These are phyloP conservation scores for Yamadazyma siamensis DNA, from an alignment of 1,139 yeast species.

Conservation along the genomic window DNA sequence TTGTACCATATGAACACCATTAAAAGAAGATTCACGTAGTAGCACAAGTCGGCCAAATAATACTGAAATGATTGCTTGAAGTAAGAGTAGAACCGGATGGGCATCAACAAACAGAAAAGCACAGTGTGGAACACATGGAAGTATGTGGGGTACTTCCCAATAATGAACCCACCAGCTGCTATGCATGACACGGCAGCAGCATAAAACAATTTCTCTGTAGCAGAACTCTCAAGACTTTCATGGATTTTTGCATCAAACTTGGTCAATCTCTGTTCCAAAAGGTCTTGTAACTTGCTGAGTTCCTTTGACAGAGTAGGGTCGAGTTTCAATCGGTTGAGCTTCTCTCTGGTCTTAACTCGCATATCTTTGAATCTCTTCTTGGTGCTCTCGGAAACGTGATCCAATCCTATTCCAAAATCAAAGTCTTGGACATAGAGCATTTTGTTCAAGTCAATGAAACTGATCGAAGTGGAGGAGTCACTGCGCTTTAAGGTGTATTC, in stretches of 20 bases:
- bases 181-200: constrained; percentile 68
- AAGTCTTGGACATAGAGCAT: constrained; percentile 39
- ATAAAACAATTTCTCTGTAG: constrained; percentile 79
- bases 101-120: constrained; percentile 65
- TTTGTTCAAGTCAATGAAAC: constrained; percentile 37
- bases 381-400: constrained; percentile 35
- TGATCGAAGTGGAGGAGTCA: constrained; percentile 33
- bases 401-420: constrained; percentile 43
- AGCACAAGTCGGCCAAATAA: constrained; percentile 90
- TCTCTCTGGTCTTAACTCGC: constrained; percentile 34
- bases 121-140: constrained; percentile 76
- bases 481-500: constrained; percentile 18
- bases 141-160: constrained; percentile 74
- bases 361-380: constrained; percentile 33
- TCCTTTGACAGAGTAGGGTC: constrained; percentile 18
- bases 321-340: constrained; percentile 21
- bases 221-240: constrained; percentile 48
- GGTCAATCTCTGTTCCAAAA: constrained; percentile 39
- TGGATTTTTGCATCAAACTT: constrained; percentile 58
- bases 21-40: constrained; percentile 75
- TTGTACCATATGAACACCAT: constrained; percentile 76
- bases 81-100: constrained; percentile 80
- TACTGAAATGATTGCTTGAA: constrained; percentile 78
- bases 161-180: constrained; percentile 68
- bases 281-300: constrained; percentile 29